These are phyloP conservation scores for Saccharata proteae DNA, from an alignment of 2,329 filamentous ascomycete species.

Conservation along the genomic window DNA sequence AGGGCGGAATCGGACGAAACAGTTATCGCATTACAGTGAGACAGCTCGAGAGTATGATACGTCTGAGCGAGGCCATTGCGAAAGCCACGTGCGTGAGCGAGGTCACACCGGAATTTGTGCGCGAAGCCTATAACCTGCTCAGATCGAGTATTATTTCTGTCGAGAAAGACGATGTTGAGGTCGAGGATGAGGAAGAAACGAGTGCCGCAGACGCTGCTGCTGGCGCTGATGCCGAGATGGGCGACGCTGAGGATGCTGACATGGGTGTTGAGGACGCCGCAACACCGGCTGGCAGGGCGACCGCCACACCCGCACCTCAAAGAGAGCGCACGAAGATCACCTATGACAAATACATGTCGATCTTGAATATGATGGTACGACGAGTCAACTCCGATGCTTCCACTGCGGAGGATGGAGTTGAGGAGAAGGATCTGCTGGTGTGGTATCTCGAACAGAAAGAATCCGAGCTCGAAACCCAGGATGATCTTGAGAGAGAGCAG, in stretches of 20 bases:
- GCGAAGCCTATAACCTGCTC: conserved; percentile 83
- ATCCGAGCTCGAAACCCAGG: conserved; percentile 64
- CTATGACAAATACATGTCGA: conserved; percentile 86
- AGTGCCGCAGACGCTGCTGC: conserved; percentile 40
- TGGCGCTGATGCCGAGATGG: conserved; percentile 24
- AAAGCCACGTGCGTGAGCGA: conserved; percentile 95
- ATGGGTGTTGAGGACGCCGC: conserved; percentile 34
- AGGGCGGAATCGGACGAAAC: conserved; percentile 87
- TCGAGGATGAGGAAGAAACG: conserved; percentile 69
- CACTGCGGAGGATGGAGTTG: conserved; percentile 65
- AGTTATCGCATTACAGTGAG: conserved; percentile 96
- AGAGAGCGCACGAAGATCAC: conserved; percentile 74
- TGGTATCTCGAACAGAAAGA: conserved; percentile 95
- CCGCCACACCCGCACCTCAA: conserved; percentile 18
- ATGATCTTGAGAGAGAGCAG: conserved; percentile 67
- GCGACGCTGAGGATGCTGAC: conserved; percentile 25
- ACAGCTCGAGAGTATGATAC: conserved; percentile 91
- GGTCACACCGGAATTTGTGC: conserved; percentile 71
- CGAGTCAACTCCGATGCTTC: conserved; percentile 75
- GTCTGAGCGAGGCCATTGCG: conserved; percentile 91
- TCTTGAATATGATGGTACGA: conserved; percentile 75
- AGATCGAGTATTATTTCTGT: conserved; percentile 94
- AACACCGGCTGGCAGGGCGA: conserved; percentile 21
- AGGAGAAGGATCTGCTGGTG: conserved; percentile 65
- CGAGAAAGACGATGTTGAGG: conserved; percentile 92